These are phyloP conservation scores for Malus domestica DNA, from an alignment of 306 rosid species.

Conservation along the genomic window ASM211411v1 NC_041803.1:17149501-17150000, in stretches of 20 bases:
- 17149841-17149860: slow-evolving; percentile 29
- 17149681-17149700: slow-evolving; percentile 17
- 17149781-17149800: not conserved
- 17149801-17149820: not conserved
- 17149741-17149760: not conserved
- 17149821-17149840: not conserved
- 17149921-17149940: slow-evolving; percentile 74
- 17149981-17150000: slow-evolving; percentile 80
- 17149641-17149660: slow-evolving; percentile 2
- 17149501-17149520: not conserved
- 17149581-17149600: not conserved
- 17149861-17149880: slow-evolving; percentile 41
- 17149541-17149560: slow-evolving; percentile 17
- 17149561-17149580: not conserved
- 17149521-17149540: not conserved
- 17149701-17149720: not conserved
- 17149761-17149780: not conserved
- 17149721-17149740: not conserved
- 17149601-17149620: not conserved
- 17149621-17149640: not conserved
- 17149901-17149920: slow-evolving; percentile 58
- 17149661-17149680: slow-evolving; percentile 10
- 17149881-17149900: slow-evolving; percentile 62
- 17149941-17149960: slow-evolving; percentile 81
- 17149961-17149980: slow-evolving; percentile 65